phyloP scores from a whole-genome alignment of 2,329 filamentous ascomycete genomes.

The Tolypocladium tundrense region DNA sequence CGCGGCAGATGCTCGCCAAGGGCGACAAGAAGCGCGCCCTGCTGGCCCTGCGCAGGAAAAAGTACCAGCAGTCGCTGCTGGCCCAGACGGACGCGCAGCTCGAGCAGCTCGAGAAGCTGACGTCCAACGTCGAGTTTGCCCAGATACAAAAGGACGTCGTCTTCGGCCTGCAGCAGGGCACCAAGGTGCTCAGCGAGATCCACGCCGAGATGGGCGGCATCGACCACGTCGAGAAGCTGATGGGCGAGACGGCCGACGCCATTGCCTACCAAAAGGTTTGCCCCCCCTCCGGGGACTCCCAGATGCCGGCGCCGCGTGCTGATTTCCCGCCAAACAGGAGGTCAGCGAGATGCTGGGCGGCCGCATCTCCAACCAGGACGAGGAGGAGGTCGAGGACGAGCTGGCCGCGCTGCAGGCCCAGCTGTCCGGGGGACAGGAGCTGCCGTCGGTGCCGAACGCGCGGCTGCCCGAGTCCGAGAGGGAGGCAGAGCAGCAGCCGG shows the following conservation, averaged over 20 bases:
- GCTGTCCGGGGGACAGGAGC: constrained; percentile 13
- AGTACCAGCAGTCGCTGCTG: constrained; percentile 88
- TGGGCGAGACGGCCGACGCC: constrained; percentile 86
- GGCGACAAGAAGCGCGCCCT: constrained; percentile 76
- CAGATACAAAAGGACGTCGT: constrained; percentile 94
- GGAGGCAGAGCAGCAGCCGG: constrained; percentile 4
- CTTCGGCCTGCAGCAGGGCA: constrained; percentile 86
- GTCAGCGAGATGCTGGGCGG: constrained; percentile 84
- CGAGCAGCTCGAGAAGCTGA: constrained; percentile 85
- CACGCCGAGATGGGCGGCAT: constrained; percentile 93
- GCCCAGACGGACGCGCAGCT: constrained; percentile 86
- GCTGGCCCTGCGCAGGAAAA: constrained; percentile 84
- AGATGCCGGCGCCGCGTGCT: neutral
- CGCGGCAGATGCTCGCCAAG: constrained; percentile 67
- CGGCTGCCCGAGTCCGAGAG: constrained; percentile 18
- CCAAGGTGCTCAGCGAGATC: constrained; percentile 79
- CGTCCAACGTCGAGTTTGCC: constrained; percentile 85
- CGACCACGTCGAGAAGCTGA: constrained; percentile 86
- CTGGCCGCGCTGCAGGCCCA: constrained; percentile 63
- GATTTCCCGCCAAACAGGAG: constrained; percentile 47
- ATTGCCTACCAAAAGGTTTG: constrained; percentile 79
- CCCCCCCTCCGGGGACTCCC: neutral
- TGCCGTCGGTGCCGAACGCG: constrained; percentile 22
- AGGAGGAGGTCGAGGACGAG: constrained; percentile 97
- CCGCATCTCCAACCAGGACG: constrained; percentile 85